Percentiles rank a stretch among this genome's conserved stretches.
Evolutionary conservation across 768 basidiomycete genomes (phyloP).

Genomic region (Tulasnella sp.): DNA sequence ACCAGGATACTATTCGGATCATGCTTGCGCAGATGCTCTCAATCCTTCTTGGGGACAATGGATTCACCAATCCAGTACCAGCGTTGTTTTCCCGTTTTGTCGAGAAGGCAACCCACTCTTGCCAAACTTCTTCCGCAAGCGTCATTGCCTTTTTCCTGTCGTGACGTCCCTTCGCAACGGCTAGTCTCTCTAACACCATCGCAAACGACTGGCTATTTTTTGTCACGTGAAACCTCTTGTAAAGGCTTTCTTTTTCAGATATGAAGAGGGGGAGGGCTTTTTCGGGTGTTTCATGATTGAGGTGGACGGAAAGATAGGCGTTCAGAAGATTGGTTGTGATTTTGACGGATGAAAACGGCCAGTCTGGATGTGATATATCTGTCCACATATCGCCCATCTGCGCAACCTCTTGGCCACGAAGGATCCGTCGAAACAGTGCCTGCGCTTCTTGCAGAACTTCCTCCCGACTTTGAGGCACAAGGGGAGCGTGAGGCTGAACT

Average conservation of each 20-base stretch:
- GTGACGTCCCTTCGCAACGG: conserved; percentile 26
- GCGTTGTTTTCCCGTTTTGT: neutral
- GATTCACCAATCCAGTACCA: neutral
- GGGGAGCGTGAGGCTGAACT: neutral
- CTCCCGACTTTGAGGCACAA: conserved; percentile 56
- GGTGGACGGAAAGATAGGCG: conserved; percentile 76
- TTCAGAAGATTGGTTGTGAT: conserved; percentile 64
- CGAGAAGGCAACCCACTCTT: conserved; percentile 38
- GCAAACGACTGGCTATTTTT: conserved; percentile 14
- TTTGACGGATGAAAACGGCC: conserved; percentile 54
- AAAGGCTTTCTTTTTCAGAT: neutral
- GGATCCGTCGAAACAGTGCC: conserved; percentile 59
- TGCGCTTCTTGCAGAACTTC: conserved; percentile 68
- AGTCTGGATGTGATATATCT: neutral
- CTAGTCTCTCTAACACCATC: neutral
- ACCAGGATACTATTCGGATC: conserved; percentile 63
- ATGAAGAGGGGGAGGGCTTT: conserved; percentile 38
- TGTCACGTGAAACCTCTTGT: neutral
- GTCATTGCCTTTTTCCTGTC: conserved; percentile 38
- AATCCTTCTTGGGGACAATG: conserved; percentile 38
- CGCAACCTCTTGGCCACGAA: conserved; percentile 40
- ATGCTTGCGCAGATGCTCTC: conserved; percentile 67
- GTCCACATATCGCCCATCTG: neutral
- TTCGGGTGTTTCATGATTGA: conserved; percentile 51
- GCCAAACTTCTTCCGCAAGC: conserved; percentile 65